Base-by-base conservation (phyloP, 2,329 filamentous ascomycete genomes). In the Ophidiomyces ophidiicola region DNA sequence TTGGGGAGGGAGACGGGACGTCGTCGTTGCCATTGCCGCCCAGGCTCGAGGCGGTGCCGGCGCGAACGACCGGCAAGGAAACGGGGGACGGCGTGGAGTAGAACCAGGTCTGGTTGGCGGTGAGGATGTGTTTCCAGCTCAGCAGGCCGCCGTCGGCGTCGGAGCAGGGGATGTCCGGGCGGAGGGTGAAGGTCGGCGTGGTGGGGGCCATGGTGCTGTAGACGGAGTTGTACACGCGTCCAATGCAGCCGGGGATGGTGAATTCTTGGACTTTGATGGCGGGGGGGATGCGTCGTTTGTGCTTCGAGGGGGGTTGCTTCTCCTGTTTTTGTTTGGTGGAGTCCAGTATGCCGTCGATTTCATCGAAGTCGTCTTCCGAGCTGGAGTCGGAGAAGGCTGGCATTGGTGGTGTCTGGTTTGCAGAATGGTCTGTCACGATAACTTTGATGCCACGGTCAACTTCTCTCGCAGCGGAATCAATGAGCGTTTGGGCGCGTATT, bases 401-500 rank as follows among this genome's bases (percentile, higher is more conserved):
- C 24, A 33, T 32, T 3, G 36, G 18, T 28, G 36, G 19, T 24
- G 35, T 57, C 23, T 61, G 59, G 4, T 58, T 47, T 23, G 55
- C 61, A 0, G 61, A 64, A 40, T 59, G 56, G 44, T 66, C 62
- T 15, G 60, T 62, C 30, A 66, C 57, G 12, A 64, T 39, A 4
- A 64, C 54, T 23, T 50, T 55, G 52, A 64, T 58, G 14, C 60
- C 62, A 3, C 51, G 51, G 39, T 64, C 60, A 1, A 52, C 57
- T 32, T 63, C 59, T 45, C 60, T 64, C 4, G 53, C 52, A 2
- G 59, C 58, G 52, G 59, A 61, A 19, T 66, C 62, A 14, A 66
- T 65, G 25, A 64, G 64, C 3, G 57, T 62, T 40, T 64, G 62
- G 2, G 63, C 63, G 14, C 64, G 60, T 28, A 66, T 63, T 6